Evolutionary conservation across 441 rosid species (phyloP).

Genomic region (Populus hybrid): DNA sequence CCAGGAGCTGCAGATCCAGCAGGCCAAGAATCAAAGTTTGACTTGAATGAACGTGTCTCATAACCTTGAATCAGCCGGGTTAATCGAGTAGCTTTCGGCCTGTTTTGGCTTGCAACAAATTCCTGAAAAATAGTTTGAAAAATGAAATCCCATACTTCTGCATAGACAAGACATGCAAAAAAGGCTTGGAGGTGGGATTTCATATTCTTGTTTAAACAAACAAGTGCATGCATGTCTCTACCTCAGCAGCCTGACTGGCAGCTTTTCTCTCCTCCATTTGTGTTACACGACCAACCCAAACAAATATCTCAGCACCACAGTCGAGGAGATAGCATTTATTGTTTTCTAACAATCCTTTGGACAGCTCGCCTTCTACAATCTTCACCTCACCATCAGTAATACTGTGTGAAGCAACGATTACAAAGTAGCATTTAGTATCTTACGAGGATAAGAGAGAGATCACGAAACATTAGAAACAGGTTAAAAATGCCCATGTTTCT

Average conservation of each 20-base stretch:
- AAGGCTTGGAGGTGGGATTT: constrained; percentile 30
- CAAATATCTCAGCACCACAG: constrained; percentile 84
- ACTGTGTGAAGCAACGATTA: constrained; percentile 38
- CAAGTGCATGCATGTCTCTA: constrained; percentile 28
- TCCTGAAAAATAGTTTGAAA: constrained; percentile 55
- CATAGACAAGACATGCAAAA: constrained; percentile 38
- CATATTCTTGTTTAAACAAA: constrained; percentile 22
- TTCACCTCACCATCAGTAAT: constrained; percentile 61
- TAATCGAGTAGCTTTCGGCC: constrained; percentile 81
- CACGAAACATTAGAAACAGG: background rate
- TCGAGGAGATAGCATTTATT: constrained; percentile 83
- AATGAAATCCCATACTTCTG: constrained; percentile 28
- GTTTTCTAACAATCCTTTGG: constrained; percentile 86
- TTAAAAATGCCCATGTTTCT: constrained; percentile 6
- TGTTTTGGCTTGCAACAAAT: constrained; percentile 64
- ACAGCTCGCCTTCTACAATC: constrained; percentile 72
- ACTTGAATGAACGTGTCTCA: constrained; percentile 86
- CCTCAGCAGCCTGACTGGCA: constrained; percentile 84
- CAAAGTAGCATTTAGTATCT: constrained; percentile 35
- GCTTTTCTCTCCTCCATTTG: constrained; percentile 97
- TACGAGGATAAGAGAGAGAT: background rate
- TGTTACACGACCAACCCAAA: constrained; percentile 98
- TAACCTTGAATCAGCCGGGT: constrained; percentile 93
- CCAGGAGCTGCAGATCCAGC: constrained; percentile 74
- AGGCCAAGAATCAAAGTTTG: constrained; percentile 96